Evolutionary conservation across 306 rosid species (phyloP).

Genomic region (Sindora glabra): DNA sequence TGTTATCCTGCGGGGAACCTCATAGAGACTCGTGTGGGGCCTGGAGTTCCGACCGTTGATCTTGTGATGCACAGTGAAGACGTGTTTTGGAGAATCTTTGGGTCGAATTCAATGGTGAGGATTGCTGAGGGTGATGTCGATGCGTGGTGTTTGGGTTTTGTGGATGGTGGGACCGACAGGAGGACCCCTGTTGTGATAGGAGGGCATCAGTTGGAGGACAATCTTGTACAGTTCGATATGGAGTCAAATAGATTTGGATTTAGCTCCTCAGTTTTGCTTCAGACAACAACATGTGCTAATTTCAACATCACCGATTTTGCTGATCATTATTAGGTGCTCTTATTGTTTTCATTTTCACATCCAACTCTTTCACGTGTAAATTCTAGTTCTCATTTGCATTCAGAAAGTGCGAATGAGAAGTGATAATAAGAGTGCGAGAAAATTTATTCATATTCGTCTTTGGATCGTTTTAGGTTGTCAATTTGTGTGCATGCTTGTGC

Average conservation of each 20-base stretch:
- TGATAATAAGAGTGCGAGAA: too few relatives aligned
- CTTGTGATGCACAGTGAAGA: slow-evolving; percentile 39
- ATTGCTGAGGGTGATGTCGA: slow-evolving; percentile 20
- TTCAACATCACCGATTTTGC: not conserved
- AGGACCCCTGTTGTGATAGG: slow-evolving; percentile 50
- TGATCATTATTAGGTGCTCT: too few relatives aligned
- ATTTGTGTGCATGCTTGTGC: too few relatives aligned
- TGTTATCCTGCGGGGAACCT: slow-evolving; percentile 24
- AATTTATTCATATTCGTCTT: too few relatives aligned
- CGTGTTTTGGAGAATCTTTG: slow-evolving; percentile 45
- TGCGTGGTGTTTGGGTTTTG: slow-evolving; percentile 49
- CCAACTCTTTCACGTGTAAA: too few relatives aligned
- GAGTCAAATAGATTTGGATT: slow-evolving; percentile 39
- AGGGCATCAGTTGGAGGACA: slow-evolving; percentile 56
- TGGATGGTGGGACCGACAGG: slow-evolving; percentile 39
- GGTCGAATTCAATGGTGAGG: slow-evolving; percentile 56
- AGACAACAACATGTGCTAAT: slow-evolving; percentile 13
- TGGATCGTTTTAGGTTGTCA: too few relatives aligned
- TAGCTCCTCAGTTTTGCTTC: slow-evolving; percentile 28
- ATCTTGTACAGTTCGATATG: slow-evolving; percentile 54
- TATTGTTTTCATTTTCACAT: too few relatives aligned
- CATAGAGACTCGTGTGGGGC: slow-evolving; percentile 34
- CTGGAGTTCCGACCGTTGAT: slow-evolving; percentile 45
- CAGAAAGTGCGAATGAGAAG: too few relatives aligned
- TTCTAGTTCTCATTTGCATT: too few relatives aligned